Evolutionary conservation across 768 basidiomycete genomes (phyloP), one percentile per base, ranked within the genome.

Genomic region (Boletus reticulatus): DNA sequence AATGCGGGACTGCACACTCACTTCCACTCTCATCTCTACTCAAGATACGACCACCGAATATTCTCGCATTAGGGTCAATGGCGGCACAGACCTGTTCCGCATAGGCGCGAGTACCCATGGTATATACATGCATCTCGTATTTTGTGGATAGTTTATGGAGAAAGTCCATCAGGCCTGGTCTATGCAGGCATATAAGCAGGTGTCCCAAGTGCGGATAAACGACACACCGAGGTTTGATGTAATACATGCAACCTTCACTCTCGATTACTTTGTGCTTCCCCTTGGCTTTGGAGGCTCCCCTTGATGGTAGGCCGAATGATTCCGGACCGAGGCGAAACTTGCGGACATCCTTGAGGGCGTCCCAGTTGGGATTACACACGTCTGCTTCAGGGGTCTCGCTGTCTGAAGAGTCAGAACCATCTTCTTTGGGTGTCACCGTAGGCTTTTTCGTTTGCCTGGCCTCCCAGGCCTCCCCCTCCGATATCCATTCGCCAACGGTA

Each of bases 51-150:
- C 88, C 88, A 46, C 92, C 89, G 64, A 99, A 99, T 60, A 89
- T 77, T 70, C 78, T 85, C 6, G 85, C 85, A 48, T 88, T 84
- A 14, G 96, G 92, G 76, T 99, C 97, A 66, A 99, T 92, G 27
- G 92, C 88, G 45, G 88, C 83, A 71, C 94, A 97, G 19, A 98
- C 96, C 70, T 94, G 84, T 72, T 94, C 91, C 37, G 97, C 97
- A 72, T 98, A 99, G 43, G 93, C 88, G 43, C 97, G 85, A 24
- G 96, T 98, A 52, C 97, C 97, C 95, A 98, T 98, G 22, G 96
- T 99, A 73, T 99, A 99, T 45, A 99, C 95, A 70, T 98, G 97
- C 94, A 98, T 94, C 75, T 98, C 95, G 72, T 96, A 99, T 66
- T 89, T 86, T 48, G 77, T 75, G 36, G 89, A 81, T 61, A 89